These are phyloP conservation scores for Monosporascus ibericus DNA, from an alignment of 2,329 filamentous ascomycete genomes.

Conservation along the genomic window DNA sequence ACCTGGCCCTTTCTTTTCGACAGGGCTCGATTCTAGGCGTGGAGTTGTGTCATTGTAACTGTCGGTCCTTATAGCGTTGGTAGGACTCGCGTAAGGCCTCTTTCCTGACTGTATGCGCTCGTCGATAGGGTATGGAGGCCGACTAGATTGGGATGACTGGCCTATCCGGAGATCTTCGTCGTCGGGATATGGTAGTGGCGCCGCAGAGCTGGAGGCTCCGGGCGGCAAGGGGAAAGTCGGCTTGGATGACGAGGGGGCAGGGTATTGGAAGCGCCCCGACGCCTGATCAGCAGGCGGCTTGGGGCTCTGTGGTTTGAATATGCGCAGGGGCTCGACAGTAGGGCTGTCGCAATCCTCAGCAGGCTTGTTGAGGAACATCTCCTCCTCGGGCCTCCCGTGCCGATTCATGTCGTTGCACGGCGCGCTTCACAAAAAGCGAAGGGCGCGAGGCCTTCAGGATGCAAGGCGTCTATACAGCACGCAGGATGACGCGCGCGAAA, in stretches of 20 bases:
- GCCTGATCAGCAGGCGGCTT: conserved; percentile 36
- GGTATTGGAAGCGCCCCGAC: conserved; percentile 44
- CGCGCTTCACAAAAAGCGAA: conserved; percentile 16
- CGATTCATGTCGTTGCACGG: conserved; percentile 39
- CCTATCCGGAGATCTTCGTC: conserved; percentile 49
- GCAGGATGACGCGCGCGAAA: conserved; percentile 17
- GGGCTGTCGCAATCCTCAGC: conserved; percentile 60
- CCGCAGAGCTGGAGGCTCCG: conserved; percentile 64
- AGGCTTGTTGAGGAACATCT: conserved; percentile 71
- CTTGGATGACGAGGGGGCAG: conserved; percentile 42
- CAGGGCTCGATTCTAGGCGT: conserved; percentile 49
- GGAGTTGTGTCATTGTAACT: conserved; percentile 44
- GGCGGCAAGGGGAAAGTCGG: conserved; percentile 59
- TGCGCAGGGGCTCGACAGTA: conserved; percentile 76
- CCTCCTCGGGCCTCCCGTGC: conserved; percentile 68
- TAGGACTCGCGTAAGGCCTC: conserved; percentile 29
- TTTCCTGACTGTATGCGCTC: conserved; percentile 26
- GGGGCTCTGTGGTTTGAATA: conserved; percentile 71
- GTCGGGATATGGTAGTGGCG: conserved; percentile 66
- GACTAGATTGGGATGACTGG: conserved; percentile 33
- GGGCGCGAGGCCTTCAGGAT: conserved; percentile 5
- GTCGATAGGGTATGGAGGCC: conserved; percentile 40
- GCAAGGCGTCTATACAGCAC: conserved; percentile 4
- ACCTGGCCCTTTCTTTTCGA: conserved; percentile 53
- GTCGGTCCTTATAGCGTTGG: conserved; percentile 27